A percentile compares a stretch with the other conserved stretches of the same genome.
Evolutionary conservation across 2,329 filamentous ascomycete species (phyloP).

Genomic region (Calonectria ilicicola): DNA sequence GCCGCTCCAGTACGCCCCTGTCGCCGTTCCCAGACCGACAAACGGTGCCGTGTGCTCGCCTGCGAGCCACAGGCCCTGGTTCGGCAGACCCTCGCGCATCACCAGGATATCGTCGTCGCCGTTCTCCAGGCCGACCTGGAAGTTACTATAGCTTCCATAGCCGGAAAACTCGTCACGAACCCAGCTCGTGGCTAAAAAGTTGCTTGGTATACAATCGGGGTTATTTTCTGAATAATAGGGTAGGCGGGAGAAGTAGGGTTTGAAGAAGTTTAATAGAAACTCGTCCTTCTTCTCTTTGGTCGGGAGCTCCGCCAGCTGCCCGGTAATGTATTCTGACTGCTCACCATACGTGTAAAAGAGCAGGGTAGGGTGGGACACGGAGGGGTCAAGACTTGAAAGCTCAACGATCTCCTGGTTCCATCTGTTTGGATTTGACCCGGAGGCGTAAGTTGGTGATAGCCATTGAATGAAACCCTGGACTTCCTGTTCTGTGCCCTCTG

Average conservation of each 20-base stretch:
- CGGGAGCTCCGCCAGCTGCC: conserved; percentile 54
- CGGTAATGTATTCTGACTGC: conserved; percentile 67
- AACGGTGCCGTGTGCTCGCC: conserved; percentile 94
- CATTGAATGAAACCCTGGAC: conserved; percentile 81
- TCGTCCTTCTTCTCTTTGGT: conserved; percentile 61
- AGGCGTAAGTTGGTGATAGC: conserved; percentile 76
- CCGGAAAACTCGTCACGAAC: conserved; percentile 82
- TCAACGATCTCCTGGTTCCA: conserved; percentile 86
- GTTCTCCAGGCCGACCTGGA: conserved; percentile 78
- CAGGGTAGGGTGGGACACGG: conserved; percentile 79
- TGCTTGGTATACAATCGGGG: conserved; percentile 70
- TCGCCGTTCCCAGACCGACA: conserved; percentile 87
- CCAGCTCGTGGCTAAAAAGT: conserved; percentile 81
- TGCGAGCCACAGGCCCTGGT: conserved; percentile 83
- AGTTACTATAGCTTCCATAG: conserved; percentile 86
- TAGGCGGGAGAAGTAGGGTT: conserved; percentile 81
- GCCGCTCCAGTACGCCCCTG: conserved; percentile 93
- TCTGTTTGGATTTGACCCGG: conserved; percentile 67
- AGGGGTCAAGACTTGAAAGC: conserved; percentile 72
- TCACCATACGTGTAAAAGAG: conserved; percentile 85
- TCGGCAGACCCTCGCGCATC: conserved; percentile 73
- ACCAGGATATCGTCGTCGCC: conserved; percentile 79
- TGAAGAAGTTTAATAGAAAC: conserved; percentile 75
- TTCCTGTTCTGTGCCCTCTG: conserved; percentile 53
- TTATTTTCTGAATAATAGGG: conserved; percentile 71